Base-by-base conservation (phyloP, 345 rosid genomes). In the Murraya paniculata region DNA sequence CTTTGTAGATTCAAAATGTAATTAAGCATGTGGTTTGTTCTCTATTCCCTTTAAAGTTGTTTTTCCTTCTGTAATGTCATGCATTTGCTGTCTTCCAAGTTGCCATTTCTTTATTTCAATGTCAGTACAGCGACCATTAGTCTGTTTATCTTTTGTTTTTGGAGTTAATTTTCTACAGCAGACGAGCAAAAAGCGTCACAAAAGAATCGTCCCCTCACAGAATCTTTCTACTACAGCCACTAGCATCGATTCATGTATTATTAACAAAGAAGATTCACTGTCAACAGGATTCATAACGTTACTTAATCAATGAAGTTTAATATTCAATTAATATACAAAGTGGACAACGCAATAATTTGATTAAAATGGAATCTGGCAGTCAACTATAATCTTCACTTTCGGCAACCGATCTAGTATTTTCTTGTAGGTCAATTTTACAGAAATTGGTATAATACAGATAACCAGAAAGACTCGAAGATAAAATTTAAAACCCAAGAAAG, bases 1-100 rank as follows among this genome's bases (percentile, higher is more conserved):
- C 79, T 64, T 19, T 76, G 70, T 58, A 55, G 65, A 67, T 66
- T 30, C 25, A 61, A 10, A 50, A 55, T 64, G n/a, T 50, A 30
- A 6, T 53, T 8, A 39, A 60, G 61, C 21, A 10, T 57, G 73
- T 33, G 4, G 33, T 35, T 19, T 76, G 61, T 38, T 24, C 27
- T 19, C 8, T 45, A 27, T 38, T 72, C 25, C 66, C 30, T 64
- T 28, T 9, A 35, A 36, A 7, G 2, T 25, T 72, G 21, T 30
- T 7, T 68, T 50, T 33, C 21, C 41, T 33, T 8, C 28, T 9
- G 25, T 24, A 33, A 14, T 75, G 78, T 25, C 48, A 53, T 64
- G 62, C 5, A 53, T 65, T 55, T 55, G 31, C 48, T 75, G 25
- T 55, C 38, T 64, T 6, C 24, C 2, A 61, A 62, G 38, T 64